Evolutionary conservation across 495 filamentous ascomycete genomes (phyloP), one percentile per base, ranked within the genome.

Genomic region (Penicillium dipodomyicola): DNA sequence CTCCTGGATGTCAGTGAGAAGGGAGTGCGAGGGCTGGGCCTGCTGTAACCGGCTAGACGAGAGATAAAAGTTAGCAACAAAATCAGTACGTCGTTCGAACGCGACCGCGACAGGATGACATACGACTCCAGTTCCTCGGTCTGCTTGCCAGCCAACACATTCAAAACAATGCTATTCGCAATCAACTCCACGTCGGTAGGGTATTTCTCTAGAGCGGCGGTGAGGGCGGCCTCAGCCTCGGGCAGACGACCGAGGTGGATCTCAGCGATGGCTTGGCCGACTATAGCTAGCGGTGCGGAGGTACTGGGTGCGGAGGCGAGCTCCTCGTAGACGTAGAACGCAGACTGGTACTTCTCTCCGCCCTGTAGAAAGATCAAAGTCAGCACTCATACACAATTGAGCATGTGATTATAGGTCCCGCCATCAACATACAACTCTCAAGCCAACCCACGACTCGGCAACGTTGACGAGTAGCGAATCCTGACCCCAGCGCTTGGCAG

Each of bases 311-410:
- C 85, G 71, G 95, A 88, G 20, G 94, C 94, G 39, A 98, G 84
- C 72, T 98, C 94, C 74, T 97, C 93, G 68, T 91, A 98, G 62
- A 98, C 92, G 81, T 98, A 98, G 77, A 94, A 98, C 35, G 93
- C 88, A 62, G 91, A 88, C 71, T 97, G 94, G 77, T 97, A 98
- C 72, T 89, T 92, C 59, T 97, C 93, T 58, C 91, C 92, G 66
- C 94, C 94, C 90, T 95, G 49, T 42, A 60, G 40, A 46, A 9
- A 45, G 12, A 42, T 23, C 6, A 10, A 33, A 1, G 48, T 55
- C 25, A 62, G 48, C 52, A 33, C 10, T 10, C n/a, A n/a, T 49
- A 32, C n/a, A 41, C 35, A 6, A 17, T 17, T 17, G 5, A 39
- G 1, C 2, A 3, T 15, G 5, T 5, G 14, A 37, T n/a, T 37